Conservation (phyloP, 2,329 filamentous ascomycete genomes). For the Bipolaris sorokiniana region DNA sequence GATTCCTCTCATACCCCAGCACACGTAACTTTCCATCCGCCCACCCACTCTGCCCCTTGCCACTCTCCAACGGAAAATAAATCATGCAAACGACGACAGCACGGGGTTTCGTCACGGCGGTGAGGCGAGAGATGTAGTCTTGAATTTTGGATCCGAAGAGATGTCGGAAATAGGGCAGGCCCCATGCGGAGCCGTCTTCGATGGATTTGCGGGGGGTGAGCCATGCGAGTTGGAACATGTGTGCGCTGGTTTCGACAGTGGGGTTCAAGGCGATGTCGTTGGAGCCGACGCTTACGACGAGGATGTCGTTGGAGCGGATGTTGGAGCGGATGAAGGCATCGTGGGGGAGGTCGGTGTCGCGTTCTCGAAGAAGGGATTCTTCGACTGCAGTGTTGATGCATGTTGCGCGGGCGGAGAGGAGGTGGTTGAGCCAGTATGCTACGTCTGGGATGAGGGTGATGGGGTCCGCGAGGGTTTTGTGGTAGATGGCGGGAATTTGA, state of each 20-base stretch:
- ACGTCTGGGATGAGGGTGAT: conserved; percentile 40
- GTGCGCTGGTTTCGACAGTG: conserved; percentile 30
- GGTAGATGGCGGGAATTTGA: conserved; percentile 38
- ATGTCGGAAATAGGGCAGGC: conserved; percentile 40
- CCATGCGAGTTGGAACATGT: conserved; percentile 46
- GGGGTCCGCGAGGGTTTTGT: conserved; percentile 29
- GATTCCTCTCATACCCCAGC: conserved; percentile 40
- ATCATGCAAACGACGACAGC: conserved; percentile 49
- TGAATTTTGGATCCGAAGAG: conserved; percentile 40
- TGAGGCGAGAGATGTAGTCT: conserved; percentile 35
- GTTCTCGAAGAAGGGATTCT: conserved; percentile 43
- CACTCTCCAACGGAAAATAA: conserved; percentile 45
- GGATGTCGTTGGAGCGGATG: conserved; percentile 37
- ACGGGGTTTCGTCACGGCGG: conserved; percentile 39
- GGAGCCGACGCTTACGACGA: conserved; percentile 47
- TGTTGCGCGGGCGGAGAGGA: conserved; percentile 40
- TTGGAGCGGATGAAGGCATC: conserved; percentile 46
- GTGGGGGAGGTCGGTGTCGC: conserved; percentile 34
- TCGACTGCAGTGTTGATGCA: conserved; percentile 47
- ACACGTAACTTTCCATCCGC: conserved; percentile 39
- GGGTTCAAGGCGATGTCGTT: conserved; percentile 48
- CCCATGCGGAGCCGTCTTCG: conserved; percentile 32
- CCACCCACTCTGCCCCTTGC: conserved; percentile 41
- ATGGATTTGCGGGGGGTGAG: conserved; percentile 32
- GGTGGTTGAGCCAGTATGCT: conserved; percentile 47